Conservation (phyloP, 768 basidiomycete genomes). For the Boletus pseudopeckii region DNA sequence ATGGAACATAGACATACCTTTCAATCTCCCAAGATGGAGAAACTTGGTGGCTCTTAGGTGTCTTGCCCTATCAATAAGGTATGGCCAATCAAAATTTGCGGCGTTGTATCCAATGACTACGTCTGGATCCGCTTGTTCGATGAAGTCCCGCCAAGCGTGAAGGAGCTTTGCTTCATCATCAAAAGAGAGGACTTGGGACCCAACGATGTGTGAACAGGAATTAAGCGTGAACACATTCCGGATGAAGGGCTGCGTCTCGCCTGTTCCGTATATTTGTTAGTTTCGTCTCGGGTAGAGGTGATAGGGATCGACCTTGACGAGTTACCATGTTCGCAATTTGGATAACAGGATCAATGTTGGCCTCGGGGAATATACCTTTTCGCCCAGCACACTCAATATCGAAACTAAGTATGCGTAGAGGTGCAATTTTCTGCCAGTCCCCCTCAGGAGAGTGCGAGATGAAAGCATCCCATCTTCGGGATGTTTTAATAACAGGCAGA, state of each 20-base stretch:
- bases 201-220: constrained; percentile 91
- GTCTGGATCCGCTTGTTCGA: constrained; percentile 89
- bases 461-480: constrained; percentile 71
- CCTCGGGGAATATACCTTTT: constrained; percentile 96
- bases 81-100: constrained; percentile 92
- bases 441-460: constrained; percentile 92
- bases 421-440: constrained; percentile 88
- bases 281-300: background rate
- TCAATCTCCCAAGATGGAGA: constrained; percentile 71
- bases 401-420: constrained; percentile 91
- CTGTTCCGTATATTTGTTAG: constrained; percentile 40
- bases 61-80: constrained; percentile 89
- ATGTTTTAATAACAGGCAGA: constrained; percentile 3
- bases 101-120: constrained; percentile 97
- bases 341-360: constrained; percentile 88
- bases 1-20: constrained; percentile 42
- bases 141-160: constrained; percentile 83
- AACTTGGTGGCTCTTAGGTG: constrained; percentile 70
- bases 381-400: constrained; percentile 99
- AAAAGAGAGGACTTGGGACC: constrained; percentile 91
- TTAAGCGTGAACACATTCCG: constrained; percentile 96
- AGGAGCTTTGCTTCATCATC: constrained; percentile 73
- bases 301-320: constrained; percentile 66
- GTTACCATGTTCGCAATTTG: constrained; percentile 99
- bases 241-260: constrained; percentile 90